Evolutionary conservation across 208 protist species (phyloP), one percentile per base, ranked within the genome.

Genomic region (Trypanosoma rangeli): DNA sequence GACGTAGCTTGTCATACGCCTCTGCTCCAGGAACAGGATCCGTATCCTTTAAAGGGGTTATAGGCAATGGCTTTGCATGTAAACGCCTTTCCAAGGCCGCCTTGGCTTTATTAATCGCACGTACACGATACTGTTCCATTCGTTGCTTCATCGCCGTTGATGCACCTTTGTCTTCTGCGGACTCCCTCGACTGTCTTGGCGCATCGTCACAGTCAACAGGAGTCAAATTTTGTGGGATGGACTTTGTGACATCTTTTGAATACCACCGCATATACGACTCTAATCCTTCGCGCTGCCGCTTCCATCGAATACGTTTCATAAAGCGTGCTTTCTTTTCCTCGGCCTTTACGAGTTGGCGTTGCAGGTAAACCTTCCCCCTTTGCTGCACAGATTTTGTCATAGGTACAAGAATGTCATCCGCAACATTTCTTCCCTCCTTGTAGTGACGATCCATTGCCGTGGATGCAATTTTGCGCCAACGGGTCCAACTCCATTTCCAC

Each of bases 401-500:
- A 15, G 76, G 60, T 16, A 81, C 13, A 15, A 88, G 50, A 28
- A 67, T 35, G 10, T 64, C 57, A 61, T 80, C 68, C 5, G 78
- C 53, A 12, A 58, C 72, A 39, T 81, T 66, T 28, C 50, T 78
- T 26, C 86, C 75, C 49, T 83, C 75, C 26, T 76, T 57, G 53
- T 84, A 76, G 3, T 72, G 71, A 26, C 73, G 80, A 5, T 73
- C 81, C 24, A 89, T 76, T 65, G 79, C 72, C 53, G 70, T 76
- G 22, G 86, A 86, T n/a, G 91, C 88, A 35, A 93, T 92, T 74
- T 96, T 88, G 9, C 86, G 79, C 79, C 84, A 96, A 24, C 86
- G 86, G 3, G 74, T 64, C 68, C 76, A 89, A 22, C 86, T 77
- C 70, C 84, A 94, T 76, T 94, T 91, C 84, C 88, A 94, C 65